Percentiles rank a stretch among this genome's conserved stretches.
Conservation (phyloP, 163 green algal species). For the Botryococcus braunii region DNA sequence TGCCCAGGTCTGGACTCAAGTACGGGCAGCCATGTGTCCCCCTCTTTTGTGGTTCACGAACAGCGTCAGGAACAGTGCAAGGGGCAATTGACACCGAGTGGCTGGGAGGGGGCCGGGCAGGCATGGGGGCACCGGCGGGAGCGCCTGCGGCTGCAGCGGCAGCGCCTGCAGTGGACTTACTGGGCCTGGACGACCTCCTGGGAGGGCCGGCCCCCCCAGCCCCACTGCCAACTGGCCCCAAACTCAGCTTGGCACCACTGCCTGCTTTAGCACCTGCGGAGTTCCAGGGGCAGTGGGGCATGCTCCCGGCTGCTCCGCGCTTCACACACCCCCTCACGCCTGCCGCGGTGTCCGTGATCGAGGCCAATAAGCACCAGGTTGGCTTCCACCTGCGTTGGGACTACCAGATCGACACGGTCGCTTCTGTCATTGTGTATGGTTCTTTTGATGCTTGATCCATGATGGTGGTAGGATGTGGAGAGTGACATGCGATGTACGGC, state of each 20-base stretch:
- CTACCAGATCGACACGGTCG: neutral
- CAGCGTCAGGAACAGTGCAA: neutral
- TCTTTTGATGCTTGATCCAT: neutral
- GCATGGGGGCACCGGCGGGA: neutral
- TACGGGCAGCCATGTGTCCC: neutral
- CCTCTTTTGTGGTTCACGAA: neutral
- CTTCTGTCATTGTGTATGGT: neutral
- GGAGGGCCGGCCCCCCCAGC: neutral
- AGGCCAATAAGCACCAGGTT: conserved; percentile 7
- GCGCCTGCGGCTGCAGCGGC: neutral
- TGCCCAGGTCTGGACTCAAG: neutral
- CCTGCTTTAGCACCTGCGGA: conserved; percentile 6
- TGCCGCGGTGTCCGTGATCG: conserved; percentile 1
- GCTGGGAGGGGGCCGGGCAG: no score
- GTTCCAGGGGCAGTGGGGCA: conserved; percentile 1
- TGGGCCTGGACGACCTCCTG: conserved; percentile 23
- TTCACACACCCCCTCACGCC: conserved; percentile 8
- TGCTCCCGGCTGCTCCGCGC: neutral
- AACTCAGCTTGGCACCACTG: neutral
- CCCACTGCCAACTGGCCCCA: neutral
- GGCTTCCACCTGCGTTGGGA: neutral
- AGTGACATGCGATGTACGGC: neutral
- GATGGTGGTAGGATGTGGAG: no score
- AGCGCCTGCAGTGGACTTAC: conserved; percentile 20
- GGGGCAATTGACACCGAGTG: neutral